These are phyloP conservation scores for Naumovozyma castellii DNA, from an alignment of 805 yeast species.

Conservation along the genomic window DNA sequence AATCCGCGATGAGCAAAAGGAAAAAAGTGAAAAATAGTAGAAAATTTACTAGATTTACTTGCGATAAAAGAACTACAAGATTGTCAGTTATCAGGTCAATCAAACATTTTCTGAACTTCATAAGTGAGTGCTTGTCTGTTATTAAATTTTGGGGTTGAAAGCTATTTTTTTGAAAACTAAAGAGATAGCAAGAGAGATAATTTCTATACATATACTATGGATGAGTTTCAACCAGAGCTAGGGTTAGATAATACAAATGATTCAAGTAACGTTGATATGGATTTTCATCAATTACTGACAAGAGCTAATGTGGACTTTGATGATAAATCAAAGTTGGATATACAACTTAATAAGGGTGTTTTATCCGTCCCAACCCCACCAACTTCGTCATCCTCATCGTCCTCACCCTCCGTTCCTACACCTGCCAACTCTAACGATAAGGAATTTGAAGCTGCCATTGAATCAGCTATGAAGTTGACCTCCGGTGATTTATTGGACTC, in stretches of 20 bases:
- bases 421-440: background rate
- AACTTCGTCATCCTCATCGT: background rate
- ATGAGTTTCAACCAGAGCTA: background rate
- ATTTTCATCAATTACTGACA: conserved; percentile 18
- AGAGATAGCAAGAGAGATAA: too few relatives aligned
- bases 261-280: conserved; percentile 10
- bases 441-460: conserved; percentile 8
- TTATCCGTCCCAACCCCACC: background rate
- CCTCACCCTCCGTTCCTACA: background rate
- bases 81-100: too few relatives aligned
- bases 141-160: too few relatives aligned
- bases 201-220: background rate
- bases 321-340: conserved; percentile 6
- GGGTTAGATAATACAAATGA: background rate
- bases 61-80: too few relatives aligned
- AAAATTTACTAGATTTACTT: too few relatives aligned
- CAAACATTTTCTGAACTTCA: too few relatives aligned
- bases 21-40: background rate
- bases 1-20: background rate
- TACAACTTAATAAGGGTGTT: background rate
- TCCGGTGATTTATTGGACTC: conserved; percentile 8
- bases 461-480: conserved; percentile 5
- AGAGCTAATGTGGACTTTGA: conserved; percentile 7
- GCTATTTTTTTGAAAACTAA: too few relatives aligned
- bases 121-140: too few relatives aligned